Conservation (phyloP, 2,329 filamentous ascomycete genomes). For the Cladosporium sp. region DNA sequence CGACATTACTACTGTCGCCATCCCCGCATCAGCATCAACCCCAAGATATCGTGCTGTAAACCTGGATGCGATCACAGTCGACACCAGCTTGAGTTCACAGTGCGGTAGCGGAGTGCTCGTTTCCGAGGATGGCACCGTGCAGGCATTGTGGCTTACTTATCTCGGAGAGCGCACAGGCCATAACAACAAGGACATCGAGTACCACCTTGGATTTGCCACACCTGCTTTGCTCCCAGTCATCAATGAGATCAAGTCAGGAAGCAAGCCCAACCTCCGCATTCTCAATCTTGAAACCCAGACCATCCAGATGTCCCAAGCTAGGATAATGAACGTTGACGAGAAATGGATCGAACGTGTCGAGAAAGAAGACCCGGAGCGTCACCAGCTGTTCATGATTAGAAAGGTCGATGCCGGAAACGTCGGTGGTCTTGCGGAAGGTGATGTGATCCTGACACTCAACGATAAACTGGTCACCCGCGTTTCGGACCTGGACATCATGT, state of each 20-base stretch:
- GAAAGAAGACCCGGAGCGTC: constrained; percentile 79
- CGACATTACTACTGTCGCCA: constrained; percentile 94
- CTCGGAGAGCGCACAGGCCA: constrained; percentile 79
- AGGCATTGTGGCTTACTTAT: constrained; percentile 95
- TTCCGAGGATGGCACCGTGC: constrained; percentile 82
- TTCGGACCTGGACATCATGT: constrained; percentile 93
- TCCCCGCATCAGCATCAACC: constrained; percentile 86
- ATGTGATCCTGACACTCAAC: constrained; percentile 88
- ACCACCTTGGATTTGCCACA: constrained; percentile 87
- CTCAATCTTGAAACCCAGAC: constrained; percentile 91
- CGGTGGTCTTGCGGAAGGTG: constrained; percentile 77
- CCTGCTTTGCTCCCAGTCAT: constrained; percentile 87
- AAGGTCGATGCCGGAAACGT: constrained; percentile 68
- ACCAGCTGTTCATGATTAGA: constrained; percentile 97
- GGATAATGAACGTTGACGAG: constrained; percentile 94
- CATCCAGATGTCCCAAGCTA: constrained; percentile 93
- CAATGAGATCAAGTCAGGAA: constrained; percentile 73
- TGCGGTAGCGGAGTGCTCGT: constrained; percentile 93
- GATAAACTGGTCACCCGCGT: constrained; percentile 89
- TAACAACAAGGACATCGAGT: constrained; percentile 86
- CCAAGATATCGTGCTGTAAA: constrained; percentile 93
- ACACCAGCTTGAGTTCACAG: constrained; percentile 83
- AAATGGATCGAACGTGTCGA: constrained; percentile 93
- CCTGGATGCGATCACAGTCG: constrained; percentile 92
- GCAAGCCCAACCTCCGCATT: constrained; percentile 78